phyloP scores from a whole-genome alignment of 1,284 basidiomycete species.

The Ceratobasidium papillatum region DNA sequence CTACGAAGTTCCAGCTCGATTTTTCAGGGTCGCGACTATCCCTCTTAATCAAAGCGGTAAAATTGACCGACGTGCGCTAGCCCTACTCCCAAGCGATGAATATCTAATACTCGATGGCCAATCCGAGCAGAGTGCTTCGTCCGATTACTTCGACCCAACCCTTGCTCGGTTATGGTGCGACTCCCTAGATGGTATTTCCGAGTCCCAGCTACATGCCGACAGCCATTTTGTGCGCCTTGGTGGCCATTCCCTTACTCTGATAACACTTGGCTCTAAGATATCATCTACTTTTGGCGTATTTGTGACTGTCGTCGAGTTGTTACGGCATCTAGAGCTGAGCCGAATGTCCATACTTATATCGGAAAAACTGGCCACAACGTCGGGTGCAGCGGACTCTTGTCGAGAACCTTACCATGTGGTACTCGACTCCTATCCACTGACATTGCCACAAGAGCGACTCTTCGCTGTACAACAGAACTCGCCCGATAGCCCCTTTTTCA shows the following conservation, averaged over 20 bases:
- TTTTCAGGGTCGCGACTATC: neutral
- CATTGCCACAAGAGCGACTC: neutral
- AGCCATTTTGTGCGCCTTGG: constrained; percentile 17
- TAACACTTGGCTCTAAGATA: constrained; percentile 10
- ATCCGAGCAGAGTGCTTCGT: neutral
- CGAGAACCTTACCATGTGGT: neutral
- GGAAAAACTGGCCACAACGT: neutral
- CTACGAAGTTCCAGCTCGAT: constrained; percentile 13
- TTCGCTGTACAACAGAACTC: neutral
- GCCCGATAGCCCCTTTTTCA: neutral
- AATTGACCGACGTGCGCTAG: neutral
- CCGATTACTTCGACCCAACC: neutral
- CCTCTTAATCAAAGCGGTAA: neutral
- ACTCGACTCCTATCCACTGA: neutral
- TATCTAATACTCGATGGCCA: neutral
- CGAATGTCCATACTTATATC: neutral
- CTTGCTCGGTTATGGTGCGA: constrained; percentile 4
- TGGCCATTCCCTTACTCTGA: constrained; percentile 19
- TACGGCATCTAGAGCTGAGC: neutral
- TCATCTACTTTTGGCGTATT: neutral
- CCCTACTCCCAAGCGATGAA: neutral
- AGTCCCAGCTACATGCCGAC: neutral
- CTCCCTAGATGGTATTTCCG: constrained; percentile 2
- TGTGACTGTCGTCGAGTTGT: neutral
- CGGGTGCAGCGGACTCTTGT: too few relatives aligned